Evolutionary conservation across 129 eudicot genomes (phyloP), one percentile per base, ranked within the genome.

Genomic region (Heracleum sosnowskyi): DNA sequence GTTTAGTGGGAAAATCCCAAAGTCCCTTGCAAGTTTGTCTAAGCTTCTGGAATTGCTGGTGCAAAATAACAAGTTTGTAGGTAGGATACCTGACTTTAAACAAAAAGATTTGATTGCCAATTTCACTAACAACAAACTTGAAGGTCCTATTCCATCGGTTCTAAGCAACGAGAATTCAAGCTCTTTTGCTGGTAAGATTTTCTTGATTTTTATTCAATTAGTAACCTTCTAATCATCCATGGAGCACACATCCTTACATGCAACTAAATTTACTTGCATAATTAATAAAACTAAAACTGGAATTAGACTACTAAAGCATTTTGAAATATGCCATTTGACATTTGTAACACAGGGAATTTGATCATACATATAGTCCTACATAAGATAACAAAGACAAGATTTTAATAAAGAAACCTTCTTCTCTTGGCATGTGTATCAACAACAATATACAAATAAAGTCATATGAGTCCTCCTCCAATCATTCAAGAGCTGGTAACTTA

Each of bases 11-110:
- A 80, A 78, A 62, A 77, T 88, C 74, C 92, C 92, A 1, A 40
- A 73, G 22, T 88, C 92, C 7, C 86, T 88, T 72, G 78, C 78
- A 2, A 73, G 73, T 40, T 60, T 86, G 83, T 81, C 81, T 4
- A 83, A 76, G 77, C 87, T 88, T 68, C 87, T 86, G 28, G 88
- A 88, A 55, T 29, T 88, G 80, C 78, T 81, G 71, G 72, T 88
- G 77, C 84, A 88, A 45, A 82, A 84, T 78, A 88, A 88, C 60
- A 78, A 66, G 15, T 82, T 88, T 71, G 84, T 81, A 31, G 92
- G 92, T 0, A 63, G 70, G 71, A 77, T 88, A 35, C 92, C 92
- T 20, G 31, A 81, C 57, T 86, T 88, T 74, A 76, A 81, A 73
- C 85, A 81, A 42, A 45, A 83, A 73, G 51, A 24, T 42, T 69